Evolutionary conservation across 2,329 filamentous ascomycete species (phyloP).

Genomic region (Keithomyces neogunnii): DNA sequence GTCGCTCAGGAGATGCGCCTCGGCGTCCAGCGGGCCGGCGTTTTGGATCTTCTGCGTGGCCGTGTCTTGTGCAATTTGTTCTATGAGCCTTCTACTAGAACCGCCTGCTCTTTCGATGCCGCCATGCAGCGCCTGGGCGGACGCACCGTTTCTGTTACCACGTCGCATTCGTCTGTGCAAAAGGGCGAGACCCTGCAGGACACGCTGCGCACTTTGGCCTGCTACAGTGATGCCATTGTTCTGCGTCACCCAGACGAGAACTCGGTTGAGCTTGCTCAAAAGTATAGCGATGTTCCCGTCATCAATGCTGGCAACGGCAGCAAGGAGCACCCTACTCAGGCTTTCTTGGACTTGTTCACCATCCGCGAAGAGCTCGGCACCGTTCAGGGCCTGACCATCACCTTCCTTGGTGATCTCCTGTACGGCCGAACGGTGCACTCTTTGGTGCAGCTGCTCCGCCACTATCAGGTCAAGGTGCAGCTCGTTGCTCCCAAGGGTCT

Average conservation of each 20-base stretch:
- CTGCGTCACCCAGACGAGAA: constrained; percentile 82
- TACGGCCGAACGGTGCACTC: constrained; percentile 95
- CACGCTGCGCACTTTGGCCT: constrained; percentile 84
- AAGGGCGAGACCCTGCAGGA: constrained; percentile 95
- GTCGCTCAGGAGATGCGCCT: constrained; percentile 97
- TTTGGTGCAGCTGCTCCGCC: constrained; percentile 82
- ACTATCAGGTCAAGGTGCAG: constrained; percentile 93
- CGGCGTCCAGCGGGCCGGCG: constrained; percentile 85
- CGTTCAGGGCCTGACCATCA: constrained; percentile 90
- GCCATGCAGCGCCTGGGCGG: constrained; percentile 98
- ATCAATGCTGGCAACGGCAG: constrained; percentile 97
- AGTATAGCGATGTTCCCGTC: constrained; percentile 82
- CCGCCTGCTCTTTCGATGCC: constrained; percentile 90
- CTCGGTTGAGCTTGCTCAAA: constrained; percentile 73
- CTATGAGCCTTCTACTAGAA: constrained; percentile 95
- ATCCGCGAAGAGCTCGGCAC: constrained; percentile 96
- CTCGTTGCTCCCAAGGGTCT: constrained; percentile 79
- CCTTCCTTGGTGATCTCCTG: constrained; percentile 86
- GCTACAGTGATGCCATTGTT: constrained; percentile 93
- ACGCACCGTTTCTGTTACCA: constrained; percentile 72
- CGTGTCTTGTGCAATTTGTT: constrained; percentile 87
- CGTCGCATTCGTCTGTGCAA: constrained; percentile 76
- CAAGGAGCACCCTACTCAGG: constrained; percentile 94
- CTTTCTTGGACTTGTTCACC: constrained; percentile 95
- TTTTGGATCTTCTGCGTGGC: constrained; percentile 78